Base-by-base conservation (phyloP, 2,329 filamentous ascomycete genomes). In the Aspergillus terreus region DNA sequence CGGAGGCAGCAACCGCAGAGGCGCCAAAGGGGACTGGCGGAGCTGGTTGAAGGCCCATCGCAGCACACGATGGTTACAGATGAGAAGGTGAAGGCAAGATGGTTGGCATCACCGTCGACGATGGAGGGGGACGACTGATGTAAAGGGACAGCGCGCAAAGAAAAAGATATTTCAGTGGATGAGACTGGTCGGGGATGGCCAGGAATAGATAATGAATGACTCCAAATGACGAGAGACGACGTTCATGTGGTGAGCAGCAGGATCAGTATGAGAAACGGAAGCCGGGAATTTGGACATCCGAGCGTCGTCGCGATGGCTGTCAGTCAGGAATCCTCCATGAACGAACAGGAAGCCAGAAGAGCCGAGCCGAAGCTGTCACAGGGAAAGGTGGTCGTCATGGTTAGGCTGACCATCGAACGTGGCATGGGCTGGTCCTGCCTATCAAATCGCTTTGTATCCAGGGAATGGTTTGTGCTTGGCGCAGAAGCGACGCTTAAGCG, bases 11-110 rank as follows among this genome's bases (percentile, higher is more conserved):
- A 30, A 49, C 45, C 27, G 54, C 47, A 5, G 45, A 42, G 11
- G 51, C 54, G 17, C 52, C 62, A 25, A 58, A 59, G 9, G 61
- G 58, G 15, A 53, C 53, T 43, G 59, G 58, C 44, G 56, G 51
- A 17, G 49, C 47, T n/a, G 57, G 54, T n/a, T 55, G 52, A 21
- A 49, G 47, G 38, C 41, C 46, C 52, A 59, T 58, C 30, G 17
- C 12, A 6, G 35, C 19, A 38, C 14, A n/a, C 14, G 12, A 12
- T 7, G 23, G 44, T 21, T 23, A 19, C 15, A 36, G 32, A 23
- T 7, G 44, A 7, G 27, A 25, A 14, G 19, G 3, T n/a, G 11
- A 23, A 15, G 35, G 14, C 12, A 11, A 14, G 4, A 12, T 7
- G n/a, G n/a, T 19, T 46, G 15, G 32, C 44, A 46, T 46, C 27